Evolutionary conservation across 129 eudicot genomes (phyloP).

Genomic region (Flaveria brownii): DNA sequence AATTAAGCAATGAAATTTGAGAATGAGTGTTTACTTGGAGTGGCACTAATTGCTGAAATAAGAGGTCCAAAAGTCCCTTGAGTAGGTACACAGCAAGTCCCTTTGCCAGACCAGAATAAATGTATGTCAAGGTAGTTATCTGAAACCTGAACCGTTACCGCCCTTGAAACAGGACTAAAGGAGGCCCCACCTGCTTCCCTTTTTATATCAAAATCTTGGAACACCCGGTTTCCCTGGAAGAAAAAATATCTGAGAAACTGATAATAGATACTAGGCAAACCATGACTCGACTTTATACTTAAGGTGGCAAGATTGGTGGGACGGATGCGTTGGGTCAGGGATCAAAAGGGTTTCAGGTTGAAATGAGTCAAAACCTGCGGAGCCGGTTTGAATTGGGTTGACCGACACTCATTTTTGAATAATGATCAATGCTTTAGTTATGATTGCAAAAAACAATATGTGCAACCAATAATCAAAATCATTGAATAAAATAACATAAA

Average conservation of each 20-base stretch:
- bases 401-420: too few species aligned
- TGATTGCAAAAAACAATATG: too few species aligned
- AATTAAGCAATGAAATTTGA: background rate
- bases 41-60: conserved; percentile 84
- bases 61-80: conserved; percentile 82
- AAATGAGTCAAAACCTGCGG: too few species aligned
- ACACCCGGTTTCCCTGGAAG: conserved; percentile 55
- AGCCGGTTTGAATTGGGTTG: too few species aligned
- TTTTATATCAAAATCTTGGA: conserved; percentile 70
- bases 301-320: background rate
- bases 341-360: too few species aligned
- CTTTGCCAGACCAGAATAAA: conserved; percentile 94
- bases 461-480: too few species aligned
- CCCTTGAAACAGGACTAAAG: conserved; percentile 48
- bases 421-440: too few species aligned
- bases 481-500: too few species aligned
- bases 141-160: conserved; percentile 46
- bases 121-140: conserved; percentile 79
- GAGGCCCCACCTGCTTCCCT: conserved; percentile 63
- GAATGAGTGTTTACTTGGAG: conserved; percentile 51
- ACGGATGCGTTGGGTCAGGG: background rate
- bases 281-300: background rate
- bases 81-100: conserved; percentile 80
- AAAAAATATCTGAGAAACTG: conserved; percentile 1
- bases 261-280: background rate